Percentiles rank a stretch among this genome's conserved stretches.
Evolutionary conservation across 192 early-diverging fungal genomes (phyloP).

Genomic region (Dimargaris cristalligena): DNA sequence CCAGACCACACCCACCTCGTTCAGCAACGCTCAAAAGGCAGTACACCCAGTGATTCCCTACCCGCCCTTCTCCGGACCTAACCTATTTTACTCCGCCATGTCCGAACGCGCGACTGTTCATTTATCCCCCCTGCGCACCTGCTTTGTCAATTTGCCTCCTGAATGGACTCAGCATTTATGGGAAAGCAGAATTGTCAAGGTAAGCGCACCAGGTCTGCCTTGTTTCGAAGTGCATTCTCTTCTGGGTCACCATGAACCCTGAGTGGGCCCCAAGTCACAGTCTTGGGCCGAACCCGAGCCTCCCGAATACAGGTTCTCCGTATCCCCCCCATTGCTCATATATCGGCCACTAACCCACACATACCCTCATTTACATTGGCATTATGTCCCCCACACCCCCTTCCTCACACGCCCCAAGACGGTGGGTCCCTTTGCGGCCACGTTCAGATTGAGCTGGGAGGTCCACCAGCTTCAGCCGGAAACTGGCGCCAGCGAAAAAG

Average conservation of each 20-base stretch:
- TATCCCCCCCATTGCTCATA: constrained; percentile 19
- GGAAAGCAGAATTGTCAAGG: constrained; percentile 38
- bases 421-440: not conserved
- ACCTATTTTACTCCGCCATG: no score
- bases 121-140: constrained; percentile 42
- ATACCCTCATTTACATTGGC: no score
- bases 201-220: constrained; percentile 13
- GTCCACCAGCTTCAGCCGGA: no score
- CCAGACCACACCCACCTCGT: no score
- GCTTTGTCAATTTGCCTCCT: constrained; percentile 56
- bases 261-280: not conserved
- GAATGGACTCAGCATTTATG: constrained; percentile 56
- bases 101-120: constrained; percentile 41
- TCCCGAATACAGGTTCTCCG: not conserved
- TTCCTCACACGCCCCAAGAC: no score
- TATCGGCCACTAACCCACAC: not conserved
- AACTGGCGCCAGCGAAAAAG: constrained; percentile 11
- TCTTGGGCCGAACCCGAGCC: not conserved
- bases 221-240: not conserved
- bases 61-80: no score
- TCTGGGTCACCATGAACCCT: not conserved
- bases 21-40: no score
- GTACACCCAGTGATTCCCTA: no score
- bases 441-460: constrained; percentile 16
- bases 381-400: no score